Percentiles rank a stretch among this genome's conserved stretches.
Evolutionary conservation across 768 basidiomycete species (phyloP).

Genomic region (Lactarius pseudohatsudake): DNA sequence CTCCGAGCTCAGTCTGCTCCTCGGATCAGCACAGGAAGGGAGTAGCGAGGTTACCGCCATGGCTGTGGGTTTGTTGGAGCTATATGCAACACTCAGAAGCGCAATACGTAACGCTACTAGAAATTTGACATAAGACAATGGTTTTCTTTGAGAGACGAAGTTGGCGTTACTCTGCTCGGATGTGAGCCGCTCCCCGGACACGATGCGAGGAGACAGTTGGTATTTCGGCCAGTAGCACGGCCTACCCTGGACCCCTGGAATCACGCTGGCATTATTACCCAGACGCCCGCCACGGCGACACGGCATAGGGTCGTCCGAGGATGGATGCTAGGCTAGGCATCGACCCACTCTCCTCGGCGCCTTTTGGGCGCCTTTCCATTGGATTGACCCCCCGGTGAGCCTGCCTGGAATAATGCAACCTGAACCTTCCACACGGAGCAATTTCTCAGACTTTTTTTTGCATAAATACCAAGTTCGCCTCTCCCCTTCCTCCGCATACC

Average conservation of each 20-base stretch:
- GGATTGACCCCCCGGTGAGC: constrained; percentile 25
- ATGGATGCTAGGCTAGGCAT: constrained; percentile 6
- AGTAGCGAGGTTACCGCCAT: constrained; percentile 9
- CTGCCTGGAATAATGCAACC: constrained; percentile 23
- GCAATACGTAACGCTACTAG: constrained; percentile 22
- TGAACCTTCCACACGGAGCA: constrained; percentile 24
- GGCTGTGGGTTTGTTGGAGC: constrained; percentile 11
- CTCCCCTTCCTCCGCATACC: constrained; percentile 6
- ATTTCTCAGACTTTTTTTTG: constrained; percentile 28
- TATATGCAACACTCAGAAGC: constrained; percentile 14
- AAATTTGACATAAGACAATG: constrained; percentile 24
- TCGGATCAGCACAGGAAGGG: constrained; percentile 21
- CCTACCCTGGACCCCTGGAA: constrained; percentile 7
- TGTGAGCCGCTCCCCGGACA: constrained; percentile 16
- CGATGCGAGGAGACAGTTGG: constrained; percentile 10
- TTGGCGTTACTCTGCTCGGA: constrained; percentile 18
- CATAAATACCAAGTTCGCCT: constrained; percentile 29
- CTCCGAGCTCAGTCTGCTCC: constrained; percentile 16
- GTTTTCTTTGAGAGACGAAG: constrained; percentile 9
- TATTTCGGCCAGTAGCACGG: constrained; percentile 18
- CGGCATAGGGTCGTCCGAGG: constrained; percentile 13
- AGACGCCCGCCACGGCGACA: constrained; percentile 22
- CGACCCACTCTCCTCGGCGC: constrained; percentile 11
- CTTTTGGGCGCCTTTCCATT: constrained; percentile 14
- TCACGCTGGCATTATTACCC: constrained; percentile 10